Evolutionary conservation across 1,139 yeast species (phyloP).

Genomic region (Candida sanyaensis): DNA sequence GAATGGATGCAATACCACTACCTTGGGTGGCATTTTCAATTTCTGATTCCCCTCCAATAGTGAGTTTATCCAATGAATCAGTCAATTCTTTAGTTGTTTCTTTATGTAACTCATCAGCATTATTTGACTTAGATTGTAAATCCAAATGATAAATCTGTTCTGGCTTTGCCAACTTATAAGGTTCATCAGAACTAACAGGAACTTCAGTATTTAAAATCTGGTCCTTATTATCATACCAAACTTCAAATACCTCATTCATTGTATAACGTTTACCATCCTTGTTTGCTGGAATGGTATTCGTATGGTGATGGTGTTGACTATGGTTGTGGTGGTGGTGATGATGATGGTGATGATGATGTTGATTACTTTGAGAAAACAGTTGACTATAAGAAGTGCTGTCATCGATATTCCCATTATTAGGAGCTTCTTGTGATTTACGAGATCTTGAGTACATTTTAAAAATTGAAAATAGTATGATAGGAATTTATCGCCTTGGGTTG

Average conservation of each 20-base stretch:
- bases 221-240: conserved; percentile 51
- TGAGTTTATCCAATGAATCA: conserved; percentile 14
- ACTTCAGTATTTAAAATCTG: conserved; percentile 26
- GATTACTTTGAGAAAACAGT: conserved; percentile 3
- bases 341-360: conserved; percentile 3
- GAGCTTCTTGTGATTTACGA: conserved; percentile 15
- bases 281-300: conserved; percentile 36
- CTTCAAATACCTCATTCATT: conserved; percentile 54
- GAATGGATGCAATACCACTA: conserved; percentile 7
- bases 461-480: not conserved
- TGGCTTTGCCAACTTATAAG: conserved; percentile 32
- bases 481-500: not conserved
- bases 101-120: not conserved
- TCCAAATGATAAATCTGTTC: conserved; percentile 41
- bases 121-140: conserved; percentile 18
- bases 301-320: conserved; percentile 24
- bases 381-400: conserved; percentile 7
- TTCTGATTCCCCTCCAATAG: conserved; percentile 9
- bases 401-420: conserved; percentile 13
- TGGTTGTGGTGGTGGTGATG: conserved; percentile 5
- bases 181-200: conserved; percentile 29
- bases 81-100: conserved; percentile 5
- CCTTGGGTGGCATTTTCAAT: conserved; percentile 1
- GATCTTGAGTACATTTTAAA: conserved; percentile 16
- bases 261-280: conserved; percentile 43